Percentiles rank a stretch among this genome's conserved stretches.
phyloP scores from a whole-genome alignment of 1,284 basidiomycete species.

The Nidula niveotomentosa region DNA sequence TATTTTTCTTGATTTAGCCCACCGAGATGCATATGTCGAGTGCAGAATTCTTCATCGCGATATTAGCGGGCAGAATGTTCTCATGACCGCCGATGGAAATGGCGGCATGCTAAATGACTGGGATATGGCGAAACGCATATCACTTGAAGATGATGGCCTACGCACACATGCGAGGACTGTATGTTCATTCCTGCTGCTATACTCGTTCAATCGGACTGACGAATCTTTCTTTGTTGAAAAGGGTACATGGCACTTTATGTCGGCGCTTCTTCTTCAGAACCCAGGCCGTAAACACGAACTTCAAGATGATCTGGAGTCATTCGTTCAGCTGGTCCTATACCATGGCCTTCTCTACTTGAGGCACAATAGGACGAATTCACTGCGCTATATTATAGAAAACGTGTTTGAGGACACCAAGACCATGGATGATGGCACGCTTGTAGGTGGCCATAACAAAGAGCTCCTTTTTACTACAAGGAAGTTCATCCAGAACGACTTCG shows the following conservation, averaged over 20 bases:
- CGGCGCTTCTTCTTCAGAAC: slow-evolving; percentile 3
- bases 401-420: neutral
- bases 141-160: neutral
- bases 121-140: slow-evolving; percentile 6
- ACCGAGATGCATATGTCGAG: neutral
- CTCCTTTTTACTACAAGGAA: neutral
- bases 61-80: slow-evolving; percentile 6
- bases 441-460: neutral
- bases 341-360: neutral
- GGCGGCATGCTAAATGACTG: slow-evolving; percentile 8
- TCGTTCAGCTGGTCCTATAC: slow-evolving; percentile 6
- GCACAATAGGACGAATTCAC: neutral
- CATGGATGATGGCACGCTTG: neutral
- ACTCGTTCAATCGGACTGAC: too few species aligned
- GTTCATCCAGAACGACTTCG: neutral
- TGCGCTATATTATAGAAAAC: neutral
- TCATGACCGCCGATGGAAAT: neutral
- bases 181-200: too few species aligned
- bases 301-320: slow-evolving; percentile 11
- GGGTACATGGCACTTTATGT: slow-evolving; percentile 11
- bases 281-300: slow-evolving; percentile 1
- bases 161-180: neutral
- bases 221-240: neutral
- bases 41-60: slow-evolving; percentile 4
- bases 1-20: neutral